Base-by-base conservation (phyloP, 306 rosid genomes). In the Trichosanthes truncata region DNA sequence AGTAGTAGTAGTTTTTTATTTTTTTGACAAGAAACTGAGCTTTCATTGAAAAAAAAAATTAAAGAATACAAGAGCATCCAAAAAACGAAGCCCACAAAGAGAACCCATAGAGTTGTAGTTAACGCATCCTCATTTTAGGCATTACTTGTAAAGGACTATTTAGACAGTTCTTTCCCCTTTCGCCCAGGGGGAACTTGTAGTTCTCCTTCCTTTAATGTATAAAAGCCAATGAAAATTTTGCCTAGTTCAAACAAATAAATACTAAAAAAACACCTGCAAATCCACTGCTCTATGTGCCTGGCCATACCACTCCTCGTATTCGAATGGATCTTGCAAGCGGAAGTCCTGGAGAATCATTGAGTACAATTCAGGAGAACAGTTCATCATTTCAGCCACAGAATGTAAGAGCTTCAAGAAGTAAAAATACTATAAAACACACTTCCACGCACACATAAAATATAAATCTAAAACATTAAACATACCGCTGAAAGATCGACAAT, bases 401-500 rank as follows among this genome's bases (percentile, higher is more conserved):
- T 46, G 56, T 46, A 25, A 43, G n/a, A 25, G 72, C 23, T 36
- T 23, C 72, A 36, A n/a, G 31, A 40, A 9, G 26, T 68, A 9
- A n/a, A 43, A n/a, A 11, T 21, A 21, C 20, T 10, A 12, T 4
- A 72, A 25, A 48, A 49, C 7, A 46, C 38, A 12, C 5, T 38
- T 4, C 3, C 46, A 18, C 0, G 29, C 20, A 21, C 52, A 12
- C 45, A 55, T 29, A 84, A 65, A 36, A 31, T 8, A 69, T 23
- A 79, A 67, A 68, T 11, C 63, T 4, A 78, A 80, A 31, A 63
- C 23, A 63, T 63, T 17, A 33, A 78, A 78, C 95, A 66, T 92
- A 95, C 98, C 76, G 98, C 98, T 77, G 98, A 95, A 79, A 95
- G 98, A 86, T 95, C 98, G 83, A 95, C 98, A 87, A 92, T 90